phyloP scores from a whole-genome alignment of 2,329 filamentous ascomycete genomes.

The Thermochaetoides dissita region DNA sequence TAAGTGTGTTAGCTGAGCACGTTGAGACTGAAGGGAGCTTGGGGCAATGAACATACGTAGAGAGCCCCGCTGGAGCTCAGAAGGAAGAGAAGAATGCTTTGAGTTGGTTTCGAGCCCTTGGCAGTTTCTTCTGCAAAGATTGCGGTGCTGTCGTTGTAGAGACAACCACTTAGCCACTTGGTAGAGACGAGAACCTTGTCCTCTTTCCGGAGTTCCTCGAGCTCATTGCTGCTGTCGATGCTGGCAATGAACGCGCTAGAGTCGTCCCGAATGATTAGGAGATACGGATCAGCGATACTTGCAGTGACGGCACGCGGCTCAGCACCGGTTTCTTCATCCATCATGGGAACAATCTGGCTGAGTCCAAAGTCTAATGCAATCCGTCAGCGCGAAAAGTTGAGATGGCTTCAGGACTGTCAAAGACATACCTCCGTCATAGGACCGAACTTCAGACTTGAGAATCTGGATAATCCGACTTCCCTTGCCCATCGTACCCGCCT shows the following conservation, averaged over 20 bases:
- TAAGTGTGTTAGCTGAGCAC: conserved; percentile 23
- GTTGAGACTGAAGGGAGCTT: too few species aligned
- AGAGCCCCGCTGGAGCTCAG: conserved; percentile 62
- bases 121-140: conserved; percentile 33
- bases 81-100: conserved; percentile 59
- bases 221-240: conserved; percentile 66
- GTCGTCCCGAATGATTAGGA: conserved; percentile 74
- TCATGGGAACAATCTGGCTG: conserved; percentile 81
- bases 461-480: conserved; percentile 77
- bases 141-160: conserved; percentile 57
- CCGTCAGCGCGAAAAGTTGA: conserved; percentile 9
- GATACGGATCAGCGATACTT: conserved; percentile 75
- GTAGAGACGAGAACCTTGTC: conserved; percentile 41
- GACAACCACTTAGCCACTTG: conserved; percentile 70
- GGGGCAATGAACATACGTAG: conserved; percentile 40
- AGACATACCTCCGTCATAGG: conserved; percentile 71
- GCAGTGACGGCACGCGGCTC: conserved; percentile 67
- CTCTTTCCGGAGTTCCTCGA: conserved; percentile 64
- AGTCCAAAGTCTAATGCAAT: conserved; percentile 59
- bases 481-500: conserved; percentile 70
- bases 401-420: conserved; percentile 1
- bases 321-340: conserved; percentile 75
- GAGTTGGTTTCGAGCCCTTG: conserved; percentile 27
- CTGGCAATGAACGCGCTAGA: conserved; percentile 65
- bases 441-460: conserved; percentile 71